These are phyloP conservation scores for Venturia effusa DNA, from an alignment of 2,329 filamentous ascomycete genomes.

Conservation along the genomic window DNA sequence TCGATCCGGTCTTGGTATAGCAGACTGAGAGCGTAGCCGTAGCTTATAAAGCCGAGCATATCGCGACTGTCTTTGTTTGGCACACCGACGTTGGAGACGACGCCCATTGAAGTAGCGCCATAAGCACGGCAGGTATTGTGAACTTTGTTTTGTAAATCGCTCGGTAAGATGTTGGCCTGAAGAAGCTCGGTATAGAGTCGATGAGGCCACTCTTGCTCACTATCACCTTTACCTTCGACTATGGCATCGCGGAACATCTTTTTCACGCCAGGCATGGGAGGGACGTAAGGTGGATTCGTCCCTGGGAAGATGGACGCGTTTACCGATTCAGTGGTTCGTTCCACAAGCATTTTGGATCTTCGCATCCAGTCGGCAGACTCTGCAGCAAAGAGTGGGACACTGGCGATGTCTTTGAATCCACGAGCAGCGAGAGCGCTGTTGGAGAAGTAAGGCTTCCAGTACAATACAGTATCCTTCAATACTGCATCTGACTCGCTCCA, in stretches of 20 bases:
- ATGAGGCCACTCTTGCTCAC: slow-evolving; percentile 10
- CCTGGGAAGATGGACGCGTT: slow-evolving; percentile 5
- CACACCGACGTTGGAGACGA: slow-evolving; percentile 5
- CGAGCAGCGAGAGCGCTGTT: slow-evolving; percentile 10
- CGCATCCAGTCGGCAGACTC: slow-evolving; percentile 7
- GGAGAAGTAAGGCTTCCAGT: slow-evolving; percentile 10
- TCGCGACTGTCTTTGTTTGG: slow-evolving; percentile 1
- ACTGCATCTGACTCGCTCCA: slow-evolving; percentile 9
- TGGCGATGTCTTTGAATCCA: slow-evolving; percentile 7
- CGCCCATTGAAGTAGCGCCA: slow-evolving; percentile 8
- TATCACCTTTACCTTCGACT: background rate
- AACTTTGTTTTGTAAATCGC: slow-evolving; percentile 1
- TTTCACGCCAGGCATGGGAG: slow-evolving; percentile 3
- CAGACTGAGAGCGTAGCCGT: slow-evolving; percentile 7
- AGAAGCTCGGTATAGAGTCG: slow-evolving; percentile 11
- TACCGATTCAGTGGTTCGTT: background rate
- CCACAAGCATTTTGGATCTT: background rate
- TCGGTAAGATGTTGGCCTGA: slow-evolving; percentile 9
- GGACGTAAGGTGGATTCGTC: slow-evolving; percentile 2
- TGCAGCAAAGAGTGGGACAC: background rate
- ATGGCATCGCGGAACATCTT: slow-evolving; percentile 8
- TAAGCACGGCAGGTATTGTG: slow-evolving; percentile 6
- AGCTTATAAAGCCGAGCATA: slow-evolving; percentile 10
- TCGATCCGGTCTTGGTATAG: slow-evolving; percentile 7
- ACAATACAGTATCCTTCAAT: slow-evolving; percentile 7